Evolutionary conservation across 768 basidiomycete species (phyloP), one percentile per base, ranked within the genome.

Genomic region (Dioszegia crocea): DNA sequence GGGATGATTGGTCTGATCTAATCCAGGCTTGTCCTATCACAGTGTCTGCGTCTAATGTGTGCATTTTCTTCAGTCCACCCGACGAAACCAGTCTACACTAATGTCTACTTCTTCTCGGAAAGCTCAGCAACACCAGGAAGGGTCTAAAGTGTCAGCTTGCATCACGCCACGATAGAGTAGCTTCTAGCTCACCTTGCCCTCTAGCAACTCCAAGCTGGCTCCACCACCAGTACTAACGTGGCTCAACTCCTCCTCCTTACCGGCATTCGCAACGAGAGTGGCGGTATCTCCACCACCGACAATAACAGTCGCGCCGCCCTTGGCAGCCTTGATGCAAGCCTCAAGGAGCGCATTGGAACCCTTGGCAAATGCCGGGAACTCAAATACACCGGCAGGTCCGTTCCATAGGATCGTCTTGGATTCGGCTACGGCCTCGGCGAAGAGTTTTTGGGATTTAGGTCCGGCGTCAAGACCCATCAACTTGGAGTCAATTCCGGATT

Each of bases 391-490:
- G 33, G 93, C 88, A 40, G 96, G 94, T 36, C 94, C 97, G 73
- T 66, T 74, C 94, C 94, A 99, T 53, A 99, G 85, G 73, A 98
- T 91, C 38, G 94, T 99, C 83, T 90, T 96, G 51, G 91, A 82
- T 70, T 88, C 85, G 53, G 88, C 76, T 53, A 99, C 93, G 10
- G 91, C 85, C 60, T 84, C 67, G 40, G 82, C 83, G 82, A 87
- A 99, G 55, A 89, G 80, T 70, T 89, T 83, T 30, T 84, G 84
- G 64, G 87, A 91, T 80, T 92, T 83, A 16, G 84, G 85, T 57
- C 94, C 94, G 46, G 83, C 88, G 78, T 99, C 94, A 45, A 99
- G 87, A 71, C 94, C 94, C 87, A 92, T 85, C 89, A 90, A 91
- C 36, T 85, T 88, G 31, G 88, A 87, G 3, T 90, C 91, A 73